Base-by-base conservation (phyloP, 805 yeast genomes). In the Metschnikowia corniflorae region DNA sequence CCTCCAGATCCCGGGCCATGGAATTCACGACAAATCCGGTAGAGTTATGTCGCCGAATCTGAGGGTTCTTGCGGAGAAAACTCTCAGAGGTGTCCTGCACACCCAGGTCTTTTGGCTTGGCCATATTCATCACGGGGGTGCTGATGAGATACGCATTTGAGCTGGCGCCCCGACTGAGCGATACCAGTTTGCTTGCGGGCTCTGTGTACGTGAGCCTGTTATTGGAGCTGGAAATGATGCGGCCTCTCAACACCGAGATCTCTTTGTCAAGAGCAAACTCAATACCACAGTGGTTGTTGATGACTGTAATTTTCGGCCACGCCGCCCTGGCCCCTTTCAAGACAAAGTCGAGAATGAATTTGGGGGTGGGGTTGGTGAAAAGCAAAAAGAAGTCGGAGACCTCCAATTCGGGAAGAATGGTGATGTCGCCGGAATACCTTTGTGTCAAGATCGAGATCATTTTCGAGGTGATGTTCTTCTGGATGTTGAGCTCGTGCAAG, bases 341-440 rank as follows among this genome's bases (percentile, higher is more conserved):
- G 2, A 82, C 74, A 40, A 85, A 76, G 39, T 81, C 82, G 30
- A 80, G 58, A 29, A 89, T 58, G 50, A 84, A 86, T 35, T 78
- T 85, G 0, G 84, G 80, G 0, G 89, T 75, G 2, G 99, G 99
- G 53, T 93, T 91, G 15, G 74, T 71, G 48, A 93, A 69, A 21
- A 93, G 58, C 39, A 77, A 78, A 24, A 70, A 60, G 33, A 86
- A 63, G 44, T 86, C 88, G 0, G 68, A 47, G 35, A 78, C 60
- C 25, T 71, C 65, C 40, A 84, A 67, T 33, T 83, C 85, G 0
- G 97, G 98, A 29, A 94, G 60, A 30, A 93, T 88, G 1, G 97
- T 93, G 26, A 93, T 82, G 57, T 93, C 95, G 1, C 98, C 99
- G 9, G 89, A 80, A 57, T 93, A 93, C 44, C 80, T 80, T 54